Evolutionary conservation across 768 basidiomycete genomes (phyloP), one percentile per base, ranked within the genome.

Genomic region (Plicaturopsis crispa): DNA sequence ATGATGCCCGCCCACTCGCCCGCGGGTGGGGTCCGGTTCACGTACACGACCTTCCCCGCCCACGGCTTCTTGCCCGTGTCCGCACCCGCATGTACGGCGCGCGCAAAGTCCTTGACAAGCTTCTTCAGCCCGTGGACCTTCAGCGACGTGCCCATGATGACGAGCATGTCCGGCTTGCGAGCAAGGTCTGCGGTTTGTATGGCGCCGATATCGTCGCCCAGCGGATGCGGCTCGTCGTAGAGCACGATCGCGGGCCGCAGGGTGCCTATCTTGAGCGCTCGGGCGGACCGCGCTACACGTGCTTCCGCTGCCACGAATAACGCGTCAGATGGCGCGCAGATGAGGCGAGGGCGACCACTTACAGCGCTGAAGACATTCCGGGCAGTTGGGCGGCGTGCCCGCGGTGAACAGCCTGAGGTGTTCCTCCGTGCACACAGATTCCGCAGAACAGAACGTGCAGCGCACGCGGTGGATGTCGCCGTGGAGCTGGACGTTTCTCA

Each of bases 101-200:
- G 79, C 4, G 92, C 89, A 44, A 98, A 96, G 36, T 94, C 90
- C 60, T 91, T 96, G 36, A 96, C 91, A 21, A 97, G 74, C 52
- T 81, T 85, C 63, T 89, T 91, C 39, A 97, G 65, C 11, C 93
- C 94, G 47, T 96, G 92, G 7, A 98, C 96, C 59, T 94, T 94
- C 41, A 99, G 70, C 13, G 88, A 91, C 12, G 96, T 99, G 17
- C 94, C 94, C 87, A 98, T 93, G 50, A 99, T 84, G 49, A 99
- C 80, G 30, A 99, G 66, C 67, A 96, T 71, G 56, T 98, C 94
- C 2, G 96, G 94, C 52, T 76, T 82, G 37, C 80, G 78, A 12
- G 66, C 59, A 4, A 96, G 56, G 55, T 99, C 94, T 12, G 72
- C 64, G 4, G 75, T 65, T 47, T 92, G 85, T 2, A 96, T 82